Evolutionary conservation across 2,329 filamentous ascomycete species (phyloP).

Genomic region (Aspergillus intermedius): DNA sequence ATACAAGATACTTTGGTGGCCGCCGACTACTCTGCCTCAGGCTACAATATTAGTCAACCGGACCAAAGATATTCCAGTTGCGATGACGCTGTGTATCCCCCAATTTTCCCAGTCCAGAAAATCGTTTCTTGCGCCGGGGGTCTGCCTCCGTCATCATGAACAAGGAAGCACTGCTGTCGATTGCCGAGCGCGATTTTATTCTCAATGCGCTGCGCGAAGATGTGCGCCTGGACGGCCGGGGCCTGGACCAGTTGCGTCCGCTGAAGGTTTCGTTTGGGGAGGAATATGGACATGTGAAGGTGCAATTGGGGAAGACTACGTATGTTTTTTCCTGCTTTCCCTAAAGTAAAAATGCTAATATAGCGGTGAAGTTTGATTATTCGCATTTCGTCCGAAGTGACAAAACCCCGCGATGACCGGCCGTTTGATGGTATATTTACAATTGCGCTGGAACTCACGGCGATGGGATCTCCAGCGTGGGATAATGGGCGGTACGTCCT

Average conservation of each 20-base stretch:
- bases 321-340: slow-evolving; percentile 34
- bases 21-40: slow-evolving; percentile 6
- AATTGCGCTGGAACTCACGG: slow-evolving; percentile 82
- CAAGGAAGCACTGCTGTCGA: slow-evolving; percentile 82
- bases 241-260: slow-evolving; percentile 70
- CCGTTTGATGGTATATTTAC: slow-evolving; percentile 95
- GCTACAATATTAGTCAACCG: slow-evolving; percentile 6
- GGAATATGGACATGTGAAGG: slow-evolving; percentile 83
- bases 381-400: slow-evolving; percentile 81
- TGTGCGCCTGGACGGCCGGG: slow-evolving; percentile 75
- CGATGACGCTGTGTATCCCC: slow-evolving; percentile 12
- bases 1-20: too few relatives aligned
- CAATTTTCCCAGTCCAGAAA: neutral
- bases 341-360: neutral
- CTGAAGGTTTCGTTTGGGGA: slow-evolving; percentile 77
- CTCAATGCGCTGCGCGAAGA: slow-evolving; percentile 73
- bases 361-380: slow-evolving; percentile 60
- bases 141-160: slow-evolving; percentile 58
- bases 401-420: slow-evolving; percentile 75
- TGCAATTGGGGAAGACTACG: slow-evolving; percentile 85
- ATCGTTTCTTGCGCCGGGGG: slow-evolving; percentile 14
- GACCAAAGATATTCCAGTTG: slow-evolving; percentile 7
- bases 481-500: slow-evolving; percentile 64
- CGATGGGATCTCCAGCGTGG: slow-evolving; percentile 86
- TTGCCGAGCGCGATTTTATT: slow-evolving; percentile 82